These are phyloP conservation scores for Stromatinia cepivora DNA, from an alignment of 2,329 filamentous ascomycete genomes.

Conservation along the genomic window DNA sequence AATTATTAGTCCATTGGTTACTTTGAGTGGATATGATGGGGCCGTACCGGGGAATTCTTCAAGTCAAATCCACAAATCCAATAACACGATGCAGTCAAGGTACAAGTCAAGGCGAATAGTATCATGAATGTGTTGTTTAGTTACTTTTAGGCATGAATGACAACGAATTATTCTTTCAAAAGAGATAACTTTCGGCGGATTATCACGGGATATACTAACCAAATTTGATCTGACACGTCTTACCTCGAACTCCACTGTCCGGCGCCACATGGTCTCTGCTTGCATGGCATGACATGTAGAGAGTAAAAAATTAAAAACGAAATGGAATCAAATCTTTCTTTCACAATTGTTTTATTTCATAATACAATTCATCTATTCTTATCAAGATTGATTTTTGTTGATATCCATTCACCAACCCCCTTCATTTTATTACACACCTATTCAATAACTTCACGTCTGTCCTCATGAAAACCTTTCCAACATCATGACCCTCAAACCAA, in stretches of 20 bases:
- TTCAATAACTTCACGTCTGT: constrained; percentile 19
- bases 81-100: constrained; percentile 22
- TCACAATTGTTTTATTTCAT: constrained; percentile 16
- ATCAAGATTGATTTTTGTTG: constrained; percentile 6
- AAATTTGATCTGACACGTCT: constrained; percentile 24
- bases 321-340: constrained; percentile 1
- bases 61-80: constrained; percentile 21
- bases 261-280: constrained; percentile 24
- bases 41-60: constrained; percentile 4
- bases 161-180: constrained; percentile 22
- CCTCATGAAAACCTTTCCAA: constrained; percentile 14
- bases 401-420: constrained; percentile 22
- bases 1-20: constrained; percentile 8
- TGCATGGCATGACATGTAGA: constrained; percentile 21
- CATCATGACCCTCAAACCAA: constrained; percentile 19
- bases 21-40: constrained; percentile 6
- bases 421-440: constrained; percentile 15
- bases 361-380: constrained; percentile 12
- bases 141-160: constrained; percentile 23
- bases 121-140: constrained; percentile 23
- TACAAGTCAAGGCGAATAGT: constrained; percentile 19
- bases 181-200: constrained; percentile 3
- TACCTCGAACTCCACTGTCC: constrained; percentile 20
- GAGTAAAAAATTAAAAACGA: neutral
- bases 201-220: constrained; percentile 17